Evolutionary conservation across 805 yeast genomes (phyloP).

Genomic region (Candida hispaniensis): DNA sequence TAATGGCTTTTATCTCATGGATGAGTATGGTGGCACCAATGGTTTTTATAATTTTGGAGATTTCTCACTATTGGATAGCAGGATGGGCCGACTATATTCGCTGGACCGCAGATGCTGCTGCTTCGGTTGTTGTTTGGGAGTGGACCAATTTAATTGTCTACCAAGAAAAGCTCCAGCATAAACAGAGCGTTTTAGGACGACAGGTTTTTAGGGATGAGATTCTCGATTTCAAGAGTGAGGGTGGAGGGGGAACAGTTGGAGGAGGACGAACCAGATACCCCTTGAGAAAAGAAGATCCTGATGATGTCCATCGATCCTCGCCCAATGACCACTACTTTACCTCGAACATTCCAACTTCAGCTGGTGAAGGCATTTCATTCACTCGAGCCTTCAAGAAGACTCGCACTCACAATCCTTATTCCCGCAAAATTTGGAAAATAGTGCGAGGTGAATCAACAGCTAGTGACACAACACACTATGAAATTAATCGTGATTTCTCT

Average conservation of each 20-base stretch:
- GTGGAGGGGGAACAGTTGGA: constrained; percentile 12
- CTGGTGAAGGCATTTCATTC: constrained; percentile 12
- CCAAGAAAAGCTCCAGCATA: constrained; percentile 41
- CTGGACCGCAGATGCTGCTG: constrained; percentile 39
- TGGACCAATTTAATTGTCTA: constrained; percentile 48
- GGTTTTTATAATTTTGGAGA: constrained; percentile 31
- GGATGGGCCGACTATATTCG: constrained; percentile 41
- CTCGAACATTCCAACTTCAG: constrained; percentile 12
- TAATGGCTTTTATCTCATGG: constrained; percentile 40
- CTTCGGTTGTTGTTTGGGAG: constrained; percentile 52
- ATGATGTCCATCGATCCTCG: constrained; percentile 10
- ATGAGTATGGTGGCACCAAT: constrained; percentile 32
- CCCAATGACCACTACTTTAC: constrained; percentile 11
- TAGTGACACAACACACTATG: constrained; percentile 4
- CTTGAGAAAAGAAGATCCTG: constrained; percentile 10
- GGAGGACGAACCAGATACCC: constrained; percentile 8
- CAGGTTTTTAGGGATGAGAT: constrained; percentile 37
- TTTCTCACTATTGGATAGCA: constrained; percentile 33
- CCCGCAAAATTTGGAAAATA: constrained; percentile 14
- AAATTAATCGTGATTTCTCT: too few relatives aligned
- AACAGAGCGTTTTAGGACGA: constrained; percentile 53
- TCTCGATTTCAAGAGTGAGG: constrained; percentile 15
- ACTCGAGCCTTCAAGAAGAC: constrained; percentile 3
- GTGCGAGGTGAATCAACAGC: constrained; percentile 13
- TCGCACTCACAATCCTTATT: constrained; percentile 3